A percentile compares a stretch with the other conserved stretches of the same genome.
Evolutionary conservation across 192 early-diverging fungal species (phyloP).

Genomic region (Coemansia sp.): DNA sequence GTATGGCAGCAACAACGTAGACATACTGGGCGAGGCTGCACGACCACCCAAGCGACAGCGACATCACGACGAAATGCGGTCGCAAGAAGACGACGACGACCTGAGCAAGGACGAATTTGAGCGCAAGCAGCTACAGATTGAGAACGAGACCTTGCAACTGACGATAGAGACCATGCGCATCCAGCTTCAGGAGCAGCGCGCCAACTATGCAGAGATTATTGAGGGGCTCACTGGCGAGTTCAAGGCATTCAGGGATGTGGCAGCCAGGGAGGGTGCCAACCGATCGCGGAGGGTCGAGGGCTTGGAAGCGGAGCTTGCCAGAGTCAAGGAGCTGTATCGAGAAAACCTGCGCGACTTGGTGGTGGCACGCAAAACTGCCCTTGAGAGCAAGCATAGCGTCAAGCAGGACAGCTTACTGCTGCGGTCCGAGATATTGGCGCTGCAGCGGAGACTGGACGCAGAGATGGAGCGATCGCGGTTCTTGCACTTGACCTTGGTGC

Average conservation of each 20-base stretch:
- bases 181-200: conserved; percentile 48
- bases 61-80: background rate
- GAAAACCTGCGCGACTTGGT: conserved; percentile 50
- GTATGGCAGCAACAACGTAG: background rate
- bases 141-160: conserved; percentile 45
- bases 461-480: conserved; percentile 50
- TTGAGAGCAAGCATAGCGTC: conserved; percentile 46
- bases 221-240: conserved; percentile 39
- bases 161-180: conserved; percentile 53
- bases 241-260: conserved; percentile 28
- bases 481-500: conserved; percentile 20
- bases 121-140: conserved; percentile 42
- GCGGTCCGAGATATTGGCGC: conserved; percentile 46
- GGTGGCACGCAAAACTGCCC: conserved; percentile 33
- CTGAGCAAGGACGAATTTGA: conserved; percentile 21
- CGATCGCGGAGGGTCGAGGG: conserved; percentile 29
- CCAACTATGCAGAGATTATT: conserved; percentile 47
- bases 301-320: conserved; percentile 36
- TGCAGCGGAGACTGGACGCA: conserved; percentile 49
- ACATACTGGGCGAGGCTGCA: background rate
- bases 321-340: conserved; percentile 40
- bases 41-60: conserved; percentile 40
- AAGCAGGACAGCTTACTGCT: conserved; percentile 49
- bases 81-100: conserved; percentile 11
- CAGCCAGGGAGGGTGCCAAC: conserved; percentile 14